Evolutionary conservation across 768 basidiomycete species (phyloP).

Genomic region (Boletus rubescentipes): DNA sequence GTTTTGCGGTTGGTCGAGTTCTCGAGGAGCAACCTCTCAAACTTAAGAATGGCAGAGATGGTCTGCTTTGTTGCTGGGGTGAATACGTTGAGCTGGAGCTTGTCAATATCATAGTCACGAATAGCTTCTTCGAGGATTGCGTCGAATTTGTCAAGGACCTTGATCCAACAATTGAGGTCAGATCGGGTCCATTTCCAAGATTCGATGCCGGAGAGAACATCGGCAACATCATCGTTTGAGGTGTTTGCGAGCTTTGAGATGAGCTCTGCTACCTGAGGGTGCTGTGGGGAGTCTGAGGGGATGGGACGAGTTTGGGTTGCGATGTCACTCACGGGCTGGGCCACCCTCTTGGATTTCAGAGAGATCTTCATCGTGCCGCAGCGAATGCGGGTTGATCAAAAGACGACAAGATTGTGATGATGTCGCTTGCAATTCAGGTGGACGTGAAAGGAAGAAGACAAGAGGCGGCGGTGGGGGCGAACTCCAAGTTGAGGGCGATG

Average conservation of each 20-base stretch:
- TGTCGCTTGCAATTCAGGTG: slow-evolving; percentile 4
- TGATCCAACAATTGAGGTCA: slow-evolving; percentile 95
- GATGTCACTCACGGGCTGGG: slow-evolving; percentile 63
- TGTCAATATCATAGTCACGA: slow-evolving; percentile 81
- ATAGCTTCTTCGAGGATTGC: slow-evolving; percentile 80
- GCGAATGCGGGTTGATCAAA: slow-evolving; percentile 38
- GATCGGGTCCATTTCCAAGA: slow-evolving; percentile 94
- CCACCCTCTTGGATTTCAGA: slow-evolving; percentile 80
- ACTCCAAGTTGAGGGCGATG: slow-evolving; percentile 22
- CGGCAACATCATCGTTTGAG: slow-evolving; percentile 67
- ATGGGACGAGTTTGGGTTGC: neutral
- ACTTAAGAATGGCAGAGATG: slow-evolving; percentile 80
- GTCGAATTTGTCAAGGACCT: slow-evolving; percentile 95
- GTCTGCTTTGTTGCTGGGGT: slow-evolving; percentile 70
- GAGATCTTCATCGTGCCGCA: slow-evolving; percentile 83
- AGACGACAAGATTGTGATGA: slow-evolving; percentile 6
- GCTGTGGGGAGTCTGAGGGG: slow-evolving; percentile 42
- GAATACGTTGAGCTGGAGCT: slow-evolving; percentile 79
- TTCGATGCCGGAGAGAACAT: slow-evolving; percentile 66
- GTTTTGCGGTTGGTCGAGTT: slow-evolving; percentile 98
- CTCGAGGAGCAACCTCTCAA: slow-evolving; percentile 88
- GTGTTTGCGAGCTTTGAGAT: slow-evolving; percentile 68
- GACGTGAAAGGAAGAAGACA: slow-evolving; percentile 13
- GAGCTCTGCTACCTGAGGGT: slow-evolving; percentile 77
- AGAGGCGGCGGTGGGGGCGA: slow-evolving; percentile 2